Base-by-base conservation (phyloP, 177 flowering plant genomes). In the Tripterygium wilfordii region DNA sequence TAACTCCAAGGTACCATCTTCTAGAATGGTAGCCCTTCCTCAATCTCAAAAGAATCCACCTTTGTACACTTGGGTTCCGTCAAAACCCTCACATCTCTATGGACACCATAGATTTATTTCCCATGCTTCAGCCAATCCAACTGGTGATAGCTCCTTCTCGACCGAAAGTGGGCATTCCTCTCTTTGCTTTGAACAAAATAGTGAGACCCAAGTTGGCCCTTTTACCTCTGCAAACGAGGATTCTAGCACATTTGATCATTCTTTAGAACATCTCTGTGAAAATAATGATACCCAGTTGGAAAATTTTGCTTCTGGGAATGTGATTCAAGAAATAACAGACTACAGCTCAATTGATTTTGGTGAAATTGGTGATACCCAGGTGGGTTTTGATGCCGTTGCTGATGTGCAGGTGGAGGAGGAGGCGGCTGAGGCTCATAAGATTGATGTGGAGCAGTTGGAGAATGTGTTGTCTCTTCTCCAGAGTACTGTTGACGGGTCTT, bases 381-480 rank as follows among this genome's bases (percentile, higher is more conserved):
- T n/a, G n/a, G n/a, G n/a, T n/a, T n/a, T n/a, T n/a, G 21, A 16
- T 25, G n/a, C 23, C 9, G 13, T 21, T 7, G 26, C 5, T 2
- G 3, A 5, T 16, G 23, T 2, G 14, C 43, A 36, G 3, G 33
- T 14, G 5, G 29, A 25, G 22, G 48, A 17, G 19, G 62, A 25
- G 18, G 61, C 47, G 10, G 55, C 16, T 13, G 58, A 57, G 31
- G 48, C 8, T 28, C 23, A 8, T 19, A 77, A 60, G 62, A 40
- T 66, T 50, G 72, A 72, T 58, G 6, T 20, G 10, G 80, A 77
- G 49, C 64, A 71, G 49, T 61, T 83, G 36, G 82, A 83, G 69
- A 69, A 32, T 18, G 71, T 81, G 50, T 47, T 83, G 53, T 76
- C 88, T 51, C 59, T 85, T 54, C 67, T 90, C 29, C 78, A 77